Base-by-base conservation (phyloP, 768 basidiomycete species). In the Suillus paluster region DNA sequence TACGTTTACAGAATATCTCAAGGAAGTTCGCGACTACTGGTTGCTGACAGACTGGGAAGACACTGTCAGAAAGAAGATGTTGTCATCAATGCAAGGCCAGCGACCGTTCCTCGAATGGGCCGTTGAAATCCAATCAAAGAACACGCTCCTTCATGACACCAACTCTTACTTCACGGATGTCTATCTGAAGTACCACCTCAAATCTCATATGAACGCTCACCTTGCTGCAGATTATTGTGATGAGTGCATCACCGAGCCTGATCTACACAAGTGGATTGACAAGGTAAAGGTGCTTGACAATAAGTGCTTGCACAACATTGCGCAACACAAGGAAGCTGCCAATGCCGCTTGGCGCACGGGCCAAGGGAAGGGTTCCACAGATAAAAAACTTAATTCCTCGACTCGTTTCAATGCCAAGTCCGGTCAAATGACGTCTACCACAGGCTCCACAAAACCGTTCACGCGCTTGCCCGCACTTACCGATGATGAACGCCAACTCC, bases 151-250 rank as follows among this genome's bases (percentile, higher is more conserved):
- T 1, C 34, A 30, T 1, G 60, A 52, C 8, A 68, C 61, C 0
- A 8, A 55, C 1, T 66, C 63, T 1, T 62, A 68, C 42, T 57
- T 70, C 1, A 17, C 19, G 5, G 52, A 67, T 1, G 45, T 19
- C 0, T 3, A 56, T 73, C 1, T 52, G 57, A n/a, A n/a, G 10
- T 53, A 57, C n/a, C 67, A 64, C 17, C 62, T 71, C 10, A 62
- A 70, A 36, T 62, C 70, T 1, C 48, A 62, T n/a, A 63, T 70
- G 61, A 49, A 66, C 15, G 11, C 39, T 0, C 49, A 67, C 1
- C 65, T 74, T 1, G 30, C 42, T 4, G 30, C 34, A 1, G 52
- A 56, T 2, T 67, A 63, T 42, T 11, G 34, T 8, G n/a, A 25
- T 1, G 38, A 41, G 5, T 23, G 23, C 42, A 33, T 17, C 2